Evolutionary conservation across 345 rosid genomes (phyloP).

Genomic region (Isatis tinctoria): DNA sequence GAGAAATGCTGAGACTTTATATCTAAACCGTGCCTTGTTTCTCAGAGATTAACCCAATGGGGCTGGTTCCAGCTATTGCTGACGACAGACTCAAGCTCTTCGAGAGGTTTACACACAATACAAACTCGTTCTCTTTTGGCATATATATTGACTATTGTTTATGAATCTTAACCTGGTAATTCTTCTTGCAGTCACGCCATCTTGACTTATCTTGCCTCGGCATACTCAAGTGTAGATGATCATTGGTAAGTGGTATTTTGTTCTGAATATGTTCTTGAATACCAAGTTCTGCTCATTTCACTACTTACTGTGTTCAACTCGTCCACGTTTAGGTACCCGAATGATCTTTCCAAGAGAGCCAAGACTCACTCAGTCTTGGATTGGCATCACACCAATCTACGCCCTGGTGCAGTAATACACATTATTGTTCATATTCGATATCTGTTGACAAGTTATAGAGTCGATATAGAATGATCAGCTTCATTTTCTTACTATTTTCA

Average conservation of each 20-base stretch:
- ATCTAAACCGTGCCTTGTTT: no score
- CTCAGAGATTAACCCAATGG: no score
- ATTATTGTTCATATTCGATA: neutral
- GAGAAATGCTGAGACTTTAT: no score
- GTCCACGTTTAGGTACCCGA: constrained; percentile 58
- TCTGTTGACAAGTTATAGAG: no score
- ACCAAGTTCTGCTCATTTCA: neutral
- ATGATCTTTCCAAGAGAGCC: constrained; percentile 73
- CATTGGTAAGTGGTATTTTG: constrained; percentile 52
- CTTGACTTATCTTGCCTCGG: constrained; percentile 62
- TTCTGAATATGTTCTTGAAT: constrained; percentile 10
- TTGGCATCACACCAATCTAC: constrained; percentile 82
- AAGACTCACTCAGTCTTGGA: constrained; percentile 73
- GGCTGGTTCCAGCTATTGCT: constrained; percentile 31
- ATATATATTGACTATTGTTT: no score
- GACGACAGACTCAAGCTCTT: constrained; percentile 76
- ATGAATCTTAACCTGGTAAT: neutral
- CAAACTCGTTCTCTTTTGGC: no score
- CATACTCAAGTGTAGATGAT: constrained; percentile 73
- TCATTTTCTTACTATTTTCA: constrained; percentile 22
- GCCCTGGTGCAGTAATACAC: constrained; percentile 50
- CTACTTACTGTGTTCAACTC: neutral
- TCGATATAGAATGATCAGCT: neutral
- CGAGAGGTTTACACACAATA: constrained; percentile 55
- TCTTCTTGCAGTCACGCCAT: constrained; percentile 66